A percentile compares a stretch with the other conserved stretches of the same genome.
Conservation (phyloP, 129 eudicot genomes). For the Arctium lappa region DNA sequence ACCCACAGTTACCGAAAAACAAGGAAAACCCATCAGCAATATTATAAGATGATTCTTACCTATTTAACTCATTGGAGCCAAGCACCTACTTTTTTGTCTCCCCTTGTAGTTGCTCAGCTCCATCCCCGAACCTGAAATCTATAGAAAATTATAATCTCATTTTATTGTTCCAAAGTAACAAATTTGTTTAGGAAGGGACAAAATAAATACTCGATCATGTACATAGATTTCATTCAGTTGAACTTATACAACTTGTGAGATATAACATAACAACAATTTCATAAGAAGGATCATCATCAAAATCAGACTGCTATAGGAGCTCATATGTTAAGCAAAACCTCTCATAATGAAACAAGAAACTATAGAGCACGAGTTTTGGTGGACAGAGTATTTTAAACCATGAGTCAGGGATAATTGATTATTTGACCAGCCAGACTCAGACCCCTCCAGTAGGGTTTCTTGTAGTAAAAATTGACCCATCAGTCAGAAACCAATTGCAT, state of each 20-base stretch:
- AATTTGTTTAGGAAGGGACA: background rate
- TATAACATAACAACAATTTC: background rate
- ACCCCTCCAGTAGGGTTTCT: too few relatives aligned
- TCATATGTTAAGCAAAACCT: background rate
- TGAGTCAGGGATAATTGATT: too few relatives aligned
- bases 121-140: background rate
- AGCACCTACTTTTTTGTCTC: background rate
- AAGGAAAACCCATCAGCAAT: background rate
- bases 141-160: background rate
- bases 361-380: background rate
- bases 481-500: too few relatives aligned
- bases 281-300: background rate
- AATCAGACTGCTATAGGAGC: background rate
- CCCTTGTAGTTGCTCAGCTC: background rate
- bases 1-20: too few relatives aligned
- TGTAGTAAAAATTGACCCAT: too few relatives aligned
- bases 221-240: too few relatives aligned
- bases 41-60: conserved; percentile 4
- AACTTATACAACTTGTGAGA: background rate
- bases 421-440: too few relatives aligned
- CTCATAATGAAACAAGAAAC: background rate
- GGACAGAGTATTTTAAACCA: background rate
- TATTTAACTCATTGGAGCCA: background rate
- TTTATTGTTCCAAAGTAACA: background rate
- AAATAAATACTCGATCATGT: background rate